phyloP scores from a whole-genome alignment of 2,329 filamentous ascomycete genomes.

The Cryphonectria naterciae region DNA sequence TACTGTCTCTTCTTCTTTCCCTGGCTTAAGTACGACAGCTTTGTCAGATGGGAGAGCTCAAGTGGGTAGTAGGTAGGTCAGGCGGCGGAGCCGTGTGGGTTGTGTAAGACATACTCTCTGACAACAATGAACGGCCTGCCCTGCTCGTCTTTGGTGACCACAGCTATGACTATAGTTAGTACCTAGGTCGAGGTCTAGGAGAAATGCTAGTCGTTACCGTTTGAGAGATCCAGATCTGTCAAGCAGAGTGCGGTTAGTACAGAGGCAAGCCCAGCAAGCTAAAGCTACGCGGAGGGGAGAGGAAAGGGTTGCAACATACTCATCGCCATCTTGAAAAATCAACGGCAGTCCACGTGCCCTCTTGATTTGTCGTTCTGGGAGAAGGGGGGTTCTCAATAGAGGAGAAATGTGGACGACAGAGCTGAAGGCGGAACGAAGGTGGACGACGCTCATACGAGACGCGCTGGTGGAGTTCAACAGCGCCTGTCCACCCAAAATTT shows the following conservation, averaged over 20 bases:
- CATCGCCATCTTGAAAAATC: slow-evolving; percentile 58
- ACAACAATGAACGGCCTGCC: slow-evolving; percentile 98
- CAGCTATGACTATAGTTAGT: slow-evolving; percentile 48
- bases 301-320: slow-evolving; percentile 48
- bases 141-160: slow-evolving; percentile 94
- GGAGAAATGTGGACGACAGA: slow-evolving; percentile 9
- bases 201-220: slow-evolving; percentile 61
- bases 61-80: slow-evolving; percentile 15
- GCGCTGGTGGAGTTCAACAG: slow-evolving; percentile 11
- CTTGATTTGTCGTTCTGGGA: slow-evolving; percentile 11
- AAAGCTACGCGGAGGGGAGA: slow-evolving; percentile 25
- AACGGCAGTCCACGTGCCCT: slow-evolving; percentile 10
- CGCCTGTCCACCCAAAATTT: slow-evolving; percentile 18
- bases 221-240: slow-evolving; percentile 79
- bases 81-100: background rate
- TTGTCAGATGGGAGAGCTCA: slow-evolving; percentile 31
- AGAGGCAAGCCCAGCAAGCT: slow-evolving; percentile 5
- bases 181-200: slow-evolving; percentile 15
- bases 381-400: background rate
- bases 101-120: slow-evolving; percentile 73
- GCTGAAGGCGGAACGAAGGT: slow-evolving; percentile 4
- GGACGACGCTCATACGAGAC: slow-evolving; percentile 10
- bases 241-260: slow-evolving; percentile 8
- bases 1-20: slow-evolving; percentile 97
- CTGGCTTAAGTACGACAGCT: slow-evolving; percentile 63